These are phyloP conservation scores for Suillus brevipes DNA, from an alignment of 768 basidiomycete genomes.

Conservation along the genomic window DNA sequence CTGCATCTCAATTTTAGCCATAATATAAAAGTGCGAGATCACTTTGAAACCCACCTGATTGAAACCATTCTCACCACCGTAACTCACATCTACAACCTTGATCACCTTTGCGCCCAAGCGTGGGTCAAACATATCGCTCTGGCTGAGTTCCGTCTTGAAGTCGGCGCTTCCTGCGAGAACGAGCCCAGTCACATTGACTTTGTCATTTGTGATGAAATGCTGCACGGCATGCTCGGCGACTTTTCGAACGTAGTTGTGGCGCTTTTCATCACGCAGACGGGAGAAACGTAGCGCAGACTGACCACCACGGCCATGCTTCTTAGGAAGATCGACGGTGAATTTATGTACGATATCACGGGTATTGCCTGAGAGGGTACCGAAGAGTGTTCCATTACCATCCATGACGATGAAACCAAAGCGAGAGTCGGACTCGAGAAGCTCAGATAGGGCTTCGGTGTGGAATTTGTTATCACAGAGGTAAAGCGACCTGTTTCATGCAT, in stretches of 20 bases:
- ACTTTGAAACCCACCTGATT: slow-evolving; percentile 73
- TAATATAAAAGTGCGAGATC: not conserved
- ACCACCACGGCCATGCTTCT: slow-evolving; percentile 99
- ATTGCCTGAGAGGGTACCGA: slow-evolving; percentile 94
- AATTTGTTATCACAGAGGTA: slow-evolving; percentile 99
- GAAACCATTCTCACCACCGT: slow-evolving; percentile 98
- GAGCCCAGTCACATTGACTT: slow-evolving; percentile 95
- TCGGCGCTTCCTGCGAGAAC: slow-evolving; percentile 97
- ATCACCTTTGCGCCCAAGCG: slow-evolving; percentile 89
- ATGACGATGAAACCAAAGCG: slow-evolving; percentile 99
- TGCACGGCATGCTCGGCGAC: slow-evolving; percentile 97
- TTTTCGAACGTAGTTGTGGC: slow-evolving; percentile 99
- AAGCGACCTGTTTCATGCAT: slow-evolving; percentile 63
- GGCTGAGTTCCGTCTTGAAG: slow-evolving; percentile 97
- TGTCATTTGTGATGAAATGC: slow-evolving; percentile 97
- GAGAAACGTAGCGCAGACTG: slow-evolving; percentile 99
- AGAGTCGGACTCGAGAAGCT: slow-evolving; percentile 94
- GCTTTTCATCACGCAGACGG: slow-evolving; percentile 97
- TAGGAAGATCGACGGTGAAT: slow-evolving; percentile 97
- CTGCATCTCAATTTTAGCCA: slow-evolving; percentile 38
- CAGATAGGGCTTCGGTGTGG: slow-evolving; percentile 96
- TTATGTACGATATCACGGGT: slow-evolving; percentile 97
- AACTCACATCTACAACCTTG: slow-evolving; percentile 98
- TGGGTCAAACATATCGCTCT: slow-evolving; percentile 94
- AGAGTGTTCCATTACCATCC: slow-evolving; percentile 98